Base-by-base conservation (phyloP, 768 basidiomycete genomes). In the Leucosporidium scottii region DNA sequence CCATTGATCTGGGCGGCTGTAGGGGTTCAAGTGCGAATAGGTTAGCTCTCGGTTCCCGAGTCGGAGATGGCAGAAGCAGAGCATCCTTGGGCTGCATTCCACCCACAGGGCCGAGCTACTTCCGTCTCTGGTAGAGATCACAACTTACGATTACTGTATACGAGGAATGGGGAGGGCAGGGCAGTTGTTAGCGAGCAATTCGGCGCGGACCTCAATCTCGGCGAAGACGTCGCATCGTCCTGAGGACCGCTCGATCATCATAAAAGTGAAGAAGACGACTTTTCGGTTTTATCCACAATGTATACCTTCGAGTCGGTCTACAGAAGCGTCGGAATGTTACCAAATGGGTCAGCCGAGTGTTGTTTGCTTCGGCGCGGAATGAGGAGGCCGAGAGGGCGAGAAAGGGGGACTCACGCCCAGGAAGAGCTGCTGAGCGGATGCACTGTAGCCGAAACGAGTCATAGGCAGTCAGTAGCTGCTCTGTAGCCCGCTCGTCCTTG, bases 361-460 rank as follows among this genome's bases (percentile, higher is more conserved):
- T 31, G 30, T 18, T 56, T 56, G 17, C 30, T 28, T 21, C 10
- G 18, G 9, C 55, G 12, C 7, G 18, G 18, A 28, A n/a, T 18
- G 2, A 34, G 36, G 31, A 7, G 7, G 17, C 31, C 56, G 56
- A 27, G 15, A 3, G 7, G 28, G 53, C n/a, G 25, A 54, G 53
- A 27, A 54, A 12, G n/a, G 53, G 10, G 10, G 53, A 54, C 53
- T 54, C 20, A 57, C 56, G 8, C 89, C 90, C 61, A 92, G 79
- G 77, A 92, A 90, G 84, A 78, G 63, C 69, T 89, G 88, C 76
- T 90, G 89, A 20, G 86, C 89, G n/a, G n/a, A 23, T 25, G 23
- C 13, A 23, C 51, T 25, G 39, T 27, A 53, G 4, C n/a, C 8
- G n/a, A n/a, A n/a, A 6, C 5, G 4, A 53, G 21, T 17, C 51